phyloP scores from a whole-genome alignment of 1,139 yeast species.

The Yamadazyma membranifaciens region DNA sequence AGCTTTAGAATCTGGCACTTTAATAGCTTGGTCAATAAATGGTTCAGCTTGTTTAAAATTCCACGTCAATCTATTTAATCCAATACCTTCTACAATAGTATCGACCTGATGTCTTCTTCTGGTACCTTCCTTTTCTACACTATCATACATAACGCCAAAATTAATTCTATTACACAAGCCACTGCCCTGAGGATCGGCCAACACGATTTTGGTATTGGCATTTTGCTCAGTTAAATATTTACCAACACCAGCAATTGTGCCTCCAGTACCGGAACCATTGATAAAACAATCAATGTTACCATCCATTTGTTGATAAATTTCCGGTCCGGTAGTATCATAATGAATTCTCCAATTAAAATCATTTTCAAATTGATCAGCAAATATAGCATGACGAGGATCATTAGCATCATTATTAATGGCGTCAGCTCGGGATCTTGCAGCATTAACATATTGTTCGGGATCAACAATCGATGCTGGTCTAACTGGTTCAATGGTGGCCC shows the following conservation, averaged over 20 bases:
- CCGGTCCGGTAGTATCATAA: slow-evolving; percentile 86
- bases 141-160: slow-evolving; percentile 90
- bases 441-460: slow-evolving; percentile 88
- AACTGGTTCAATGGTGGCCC: slow-evolving; percentile 85
- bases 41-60: slow-evolving; percentile 74
- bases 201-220: slow-evolving; percentile 42
- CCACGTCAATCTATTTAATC: slow-evolving; percentile 79
- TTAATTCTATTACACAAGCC: slow-evolving; percentile 85
- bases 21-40: slow-evolving; percentile 71
- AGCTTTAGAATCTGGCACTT: slow-evolving; percentile 80
- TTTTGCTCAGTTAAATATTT: slow-evolving; percentile 58
- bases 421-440: slow-evolving; percentile 68
- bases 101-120: slow-evolving; percentile 95
- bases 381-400: slow-evolving; percentile 55
- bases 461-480: slow-evolving; percentile 95
- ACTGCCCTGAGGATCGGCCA: slow-evolving; percentile 96
- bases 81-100: slow-evolving; percentile 91
- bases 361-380: slow-evolving; percentile 95
- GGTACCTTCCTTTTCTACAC: slow-evolving; percentile 87
- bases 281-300: slow-evolving; percentile 69
- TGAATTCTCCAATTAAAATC: slow-evolving; percentile 88
- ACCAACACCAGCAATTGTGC: slow-evolving; percentile 88
- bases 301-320: slow-evolving; percentile 68
- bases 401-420: slow-evolving; percentile 44
- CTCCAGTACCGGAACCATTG: slow-evolving; percentile 73